A percentile compares a stretch with the other conserved stretches of the same genome.
These are phyloP conservation scores for Gossypium longicalyx DNA, from an alignment of 345 rosid species.

Conservation along the genomic window DNA sequence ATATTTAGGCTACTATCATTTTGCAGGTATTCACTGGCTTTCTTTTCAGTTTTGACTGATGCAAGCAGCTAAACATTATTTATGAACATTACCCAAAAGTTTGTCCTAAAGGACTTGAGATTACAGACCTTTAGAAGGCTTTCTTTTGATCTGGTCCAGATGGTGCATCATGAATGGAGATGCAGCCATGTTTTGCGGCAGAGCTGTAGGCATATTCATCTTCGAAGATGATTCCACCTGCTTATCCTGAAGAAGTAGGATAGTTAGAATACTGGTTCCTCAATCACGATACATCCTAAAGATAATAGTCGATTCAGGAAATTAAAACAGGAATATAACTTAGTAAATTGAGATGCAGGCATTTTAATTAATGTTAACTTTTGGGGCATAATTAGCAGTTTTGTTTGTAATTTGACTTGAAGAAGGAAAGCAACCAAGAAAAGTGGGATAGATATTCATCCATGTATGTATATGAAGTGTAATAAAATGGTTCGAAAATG, in stretches of 20 bases:
- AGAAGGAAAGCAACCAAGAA: not conserved
- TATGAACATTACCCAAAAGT: not conserved
- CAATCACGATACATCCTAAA: conserved; percentile 37
- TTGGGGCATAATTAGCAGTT: not conserved
- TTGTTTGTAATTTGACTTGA: not conserved
- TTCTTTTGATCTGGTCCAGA: conserved; percentile 36
- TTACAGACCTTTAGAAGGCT: conserved; percentile 52
- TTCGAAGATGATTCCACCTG: conserved; percentile 53
- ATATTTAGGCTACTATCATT: not conserved
- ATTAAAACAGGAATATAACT: conserved; percentile 18
- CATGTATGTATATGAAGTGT: not conserved
- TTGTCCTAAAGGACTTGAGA: not conserved
- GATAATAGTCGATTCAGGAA: conserved; percentile 32
- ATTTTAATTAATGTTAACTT: not conserved
- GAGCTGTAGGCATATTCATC: conserved; percentile 38
- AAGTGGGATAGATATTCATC: not conserved
- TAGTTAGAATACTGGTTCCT: conserved; percentile 40
- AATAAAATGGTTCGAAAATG: not conserved
- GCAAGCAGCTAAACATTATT: not conserved
- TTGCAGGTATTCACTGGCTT: not conserved
- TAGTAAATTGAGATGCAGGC: not conserved
- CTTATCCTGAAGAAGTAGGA: conserved; percentile 62
- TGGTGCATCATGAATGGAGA: conserved; percentile 47
- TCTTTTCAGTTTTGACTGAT: not conserved
- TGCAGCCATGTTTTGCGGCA: conserved; percentile 42